These are phyloP conservation scores for Delitschia confertaspora DNA, from an alignment of 495 filamentous ascomycete species.

Conservation along the genomic window DNA sequence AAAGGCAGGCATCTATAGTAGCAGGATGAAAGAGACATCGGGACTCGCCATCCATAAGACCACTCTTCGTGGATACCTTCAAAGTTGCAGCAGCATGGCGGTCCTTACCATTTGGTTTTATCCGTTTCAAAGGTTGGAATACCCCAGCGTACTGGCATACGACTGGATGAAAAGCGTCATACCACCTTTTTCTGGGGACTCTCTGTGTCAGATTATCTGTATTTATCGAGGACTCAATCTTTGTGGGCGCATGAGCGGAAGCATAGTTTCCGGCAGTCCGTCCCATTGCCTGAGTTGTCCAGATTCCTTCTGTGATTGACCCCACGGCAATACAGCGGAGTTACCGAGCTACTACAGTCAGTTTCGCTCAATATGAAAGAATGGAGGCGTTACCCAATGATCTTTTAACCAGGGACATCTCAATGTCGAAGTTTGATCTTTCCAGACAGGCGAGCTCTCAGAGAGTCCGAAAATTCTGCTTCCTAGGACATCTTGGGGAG, in stretches of 20 bases:
- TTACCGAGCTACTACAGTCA: too few species aligned
- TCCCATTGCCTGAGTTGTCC: neutral
- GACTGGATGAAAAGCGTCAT: conserved; percentile 13
- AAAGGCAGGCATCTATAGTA: conserved; percentile 21
- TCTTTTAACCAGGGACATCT: conserved; percentile 5
- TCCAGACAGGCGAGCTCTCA: neutral
- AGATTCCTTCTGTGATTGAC: conserved; percentile 2
- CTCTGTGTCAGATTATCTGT: neutral
- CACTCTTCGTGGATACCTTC: neutral
- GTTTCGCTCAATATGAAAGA: too few species aligned
- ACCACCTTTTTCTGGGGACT: conserved; percentile 5
- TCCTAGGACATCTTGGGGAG: conserved; percentile 1
- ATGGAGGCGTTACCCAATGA: conserved; percentile 1
- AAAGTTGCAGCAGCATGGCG: conserved; percentile 10
- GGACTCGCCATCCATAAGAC: conserved; percentile 9
- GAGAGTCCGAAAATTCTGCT: conserved; percentile 1
- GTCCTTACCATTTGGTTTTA: conserved; percentile 1
- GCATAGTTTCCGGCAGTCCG: neutral
- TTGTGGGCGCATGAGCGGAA: neutral
- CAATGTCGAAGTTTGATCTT: neutral
- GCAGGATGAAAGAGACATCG: conserved; percentile 26
- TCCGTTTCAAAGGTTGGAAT: conserved; percentile 17
- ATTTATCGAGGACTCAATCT: neutral
- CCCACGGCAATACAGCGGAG: conserved; percentile 5
- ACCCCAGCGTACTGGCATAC: conserved; percentile 22